These are phyloP conservation scores for Dactylorhiza incarnata DNA, from an alignment of 106 monocot genomes.

Conservation along the genomic window DNA sequence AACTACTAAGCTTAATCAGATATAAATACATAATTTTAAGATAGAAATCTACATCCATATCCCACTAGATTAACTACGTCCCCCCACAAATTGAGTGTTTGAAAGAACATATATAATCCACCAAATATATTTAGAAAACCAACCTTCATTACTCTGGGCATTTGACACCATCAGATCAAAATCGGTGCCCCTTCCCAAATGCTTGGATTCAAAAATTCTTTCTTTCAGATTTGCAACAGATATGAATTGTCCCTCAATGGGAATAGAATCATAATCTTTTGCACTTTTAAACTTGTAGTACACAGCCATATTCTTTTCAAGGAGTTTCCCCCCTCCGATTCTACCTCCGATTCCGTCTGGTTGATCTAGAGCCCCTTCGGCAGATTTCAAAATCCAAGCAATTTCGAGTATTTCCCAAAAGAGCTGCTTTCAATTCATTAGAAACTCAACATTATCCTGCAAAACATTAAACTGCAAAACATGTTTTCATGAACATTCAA, in stretches of 20 bases:
- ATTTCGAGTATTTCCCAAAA: too few relatives aligned
- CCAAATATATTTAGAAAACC: slow-evolving; percentile 24
- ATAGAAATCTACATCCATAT: too few relatives aligned
- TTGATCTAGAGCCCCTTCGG: too few relatives aligned
- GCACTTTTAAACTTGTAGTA: slow-evolving; percentile 35
- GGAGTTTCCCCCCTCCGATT: too few relatives aligned
- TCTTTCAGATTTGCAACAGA: slow-evolving; percentile 85
- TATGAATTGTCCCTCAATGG: slow-evolving; percentile 92
- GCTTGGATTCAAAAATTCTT: slow-evolving; percentile 92
- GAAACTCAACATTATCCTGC: too few relatives aligned
- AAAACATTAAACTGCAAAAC: too few relatives aligned
- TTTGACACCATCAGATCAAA: slow-evolving; percentile 86
- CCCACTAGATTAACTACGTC: not conserved
- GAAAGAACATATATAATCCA: not conserved
- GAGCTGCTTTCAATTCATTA: too few relatives aligned
- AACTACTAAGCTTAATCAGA: not conserved
- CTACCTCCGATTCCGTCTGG: too few relatives aligned
- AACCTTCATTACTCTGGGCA: slow-evolving; percentile 89
- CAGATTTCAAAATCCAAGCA: too few relatives aligned
- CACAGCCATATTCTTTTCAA: too few relatives aligned
- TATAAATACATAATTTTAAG: not conserved
- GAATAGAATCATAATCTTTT: slow-evolving; percentile 73
- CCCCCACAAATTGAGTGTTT: not conserved
- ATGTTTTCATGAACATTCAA: too few relatives aligned
- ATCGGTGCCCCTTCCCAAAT: slow-evolving; percentile 85